These are phyloP conservation scores for Coniophora puteana DNA, from an alignment of 1,284 basidiomycete species.

Conservation along the genomic window DNA sequence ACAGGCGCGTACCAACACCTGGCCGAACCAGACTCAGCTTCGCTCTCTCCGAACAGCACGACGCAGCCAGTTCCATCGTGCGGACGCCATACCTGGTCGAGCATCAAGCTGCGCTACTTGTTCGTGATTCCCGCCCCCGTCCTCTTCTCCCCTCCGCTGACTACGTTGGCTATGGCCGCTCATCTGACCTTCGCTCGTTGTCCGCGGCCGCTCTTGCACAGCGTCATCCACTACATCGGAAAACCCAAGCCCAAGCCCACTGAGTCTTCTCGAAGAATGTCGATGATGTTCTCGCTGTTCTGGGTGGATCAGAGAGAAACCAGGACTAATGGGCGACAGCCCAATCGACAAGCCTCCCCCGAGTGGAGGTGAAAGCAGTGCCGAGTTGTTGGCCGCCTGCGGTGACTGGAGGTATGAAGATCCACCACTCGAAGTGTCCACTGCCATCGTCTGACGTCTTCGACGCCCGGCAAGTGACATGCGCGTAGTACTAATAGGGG, in stretches of 20 bases:
- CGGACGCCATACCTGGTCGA: too few relatives aligned
- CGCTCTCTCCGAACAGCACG: too few relatives aligned
- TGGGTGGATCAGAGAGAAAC: slow-evolving; percentile 59
- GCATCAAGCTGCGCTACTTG: background rate
- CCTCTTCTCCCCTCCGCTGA: slow-evolving; percentile 34
- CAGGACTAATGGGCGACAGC: slow-evolving; percentile 68
- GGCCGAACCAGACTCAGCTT: too few relatives aligned
- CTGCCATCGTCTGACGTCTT: background rate
- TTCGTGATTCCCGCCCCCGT: slow-evolving; percentile 21
- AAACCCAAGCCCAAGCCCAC: slow-evolving; percentile 24
- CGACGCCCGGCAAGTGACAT: background rate
- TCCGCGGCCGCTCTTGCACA: slow-evolving; percentile 32
- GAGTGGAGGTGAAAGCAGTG: slow-evolving; percentile 25
- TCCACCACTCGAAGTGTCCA: background rate
- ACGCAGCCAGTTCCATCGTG: too few relatives aligned
- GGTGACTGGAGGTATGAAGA: background rate
- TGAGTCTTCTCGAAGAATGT: slow-evolving; percentile 43
- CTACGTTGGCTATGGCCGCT: slow-evolving; percentile 16
- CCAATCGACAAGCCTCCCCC: slow-evolving; percentile 67
- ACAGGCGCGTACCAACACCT: too few relatives aligned
- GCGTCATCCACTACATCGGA: slow-evolving; percentile 21
- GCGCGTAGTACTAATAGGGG: background rate
- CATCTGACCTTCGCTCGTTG: slow-evolving; percentile 47
- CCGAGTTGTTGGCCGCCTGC: too few relatives aligned
- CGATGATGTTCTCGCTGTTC: slow-evolving; percentile 14